Conservation (phyloP, 2,329 filamentous ascomycete genomes). For the Aspergillus luchuensis region DNA sequence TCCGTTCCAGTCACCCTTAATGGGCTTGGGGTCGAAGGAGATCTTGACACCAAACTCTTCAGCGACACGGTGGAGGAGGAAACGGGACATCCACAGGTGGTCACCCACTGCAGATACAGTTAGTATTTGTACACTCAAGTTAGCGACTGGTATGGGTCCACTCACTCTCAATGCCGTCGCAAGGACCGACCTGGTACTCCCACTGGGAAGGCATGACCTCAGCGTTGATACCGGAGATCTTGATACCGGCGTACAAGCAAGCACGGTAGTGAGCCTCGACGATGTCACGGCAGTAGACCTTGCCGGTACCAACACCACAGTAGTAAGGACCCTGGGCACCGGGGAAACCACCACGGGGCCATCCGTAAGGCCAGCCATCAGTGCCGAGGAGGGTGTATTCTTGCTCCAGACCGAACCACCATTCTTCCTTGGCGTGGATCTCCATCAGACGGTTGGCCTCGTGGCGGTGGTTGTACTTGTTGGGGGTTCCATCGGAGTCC, state of each 20-base stretch:
- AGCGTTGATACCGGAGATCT: slow-evolving; percentile 97
- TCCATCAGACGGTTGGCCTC: slow-evolving; percentile 90
- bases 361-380: slow-evolving; percentile 87
- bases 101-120: slow-evolving; percentile 70
- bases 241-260: slow-evolving; percentile 83
- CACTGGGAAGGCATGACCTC: slow-evolving; percentile 98
- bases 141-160: slow-evolving; percentile 23
- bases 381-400: slow-evolving; percentile 93
- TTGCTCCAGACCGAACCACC: slow-evolving; percentile 98
- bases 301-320: slow-evolving; percentile 96
- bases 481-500: slow-evolving; percentile 90
- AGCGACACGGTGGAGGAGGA: slow-evolving; percentile 84
- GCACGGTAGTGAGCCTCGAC: slow-evolving; percentile 93
- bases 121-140: slow-evolving; percentile 25
- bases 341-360: slow-evolving; percentile 84
- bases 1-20: slow-evolving; percentile 95
- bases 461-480: slow-evolving; percentile 98
- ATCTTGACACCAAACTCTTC: slow-evolving; percentile 98
- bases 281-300: slow-evolving; percentile 97
- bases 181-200: slow-evolving; percentile 97
- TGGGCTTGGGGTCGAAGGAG: slow-evolving; percentile 93
- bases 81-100: slow-evolving; percentile 91
- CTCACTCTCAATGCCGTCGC: slow-evolving; percentile 78
- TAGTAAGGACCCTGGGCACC: slow-evolving; percentile 94
- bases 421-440: slow-evolving; percentile 75